Evolutionary conservation across 345 rosid genomes (phyloP), one percentile per base, ranked within the genome.

Genomic region (Pelargonium nanum): DNA sequence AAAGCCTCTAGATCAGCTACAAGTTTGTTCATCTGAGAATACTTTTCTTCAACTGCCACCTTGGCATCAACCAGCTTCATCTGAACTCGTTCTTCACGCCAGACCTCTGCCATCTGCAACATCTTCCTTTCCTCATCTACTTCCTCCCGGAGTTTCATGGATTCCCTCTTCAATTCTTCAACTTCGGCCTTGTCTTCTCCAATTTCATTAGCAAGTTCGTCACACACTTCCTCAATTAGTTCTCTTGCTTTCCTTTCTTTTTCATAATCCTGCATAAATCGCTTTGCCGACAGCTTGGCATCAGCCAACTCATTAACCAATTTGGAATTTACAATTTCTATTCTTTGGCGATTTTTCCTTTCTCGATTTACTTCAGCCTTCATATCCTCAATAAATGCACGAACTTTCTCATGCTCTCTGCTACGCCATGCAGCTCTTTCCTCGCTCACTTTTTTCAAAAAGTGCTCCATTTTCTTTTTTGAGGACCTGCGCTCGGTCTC

Each of bases 41-140:
- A 78, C 68, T 68, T 78, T 55, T 63, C 68, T 64, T 80, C 85
- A 59, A 83, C 72, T 16, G 81, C 83, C 65, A 78, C 81, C 74
- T 85, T 87, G 12, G 92, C 93, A 68, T 87, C 95, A 23, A 85
- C 72, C 68, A 90, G 85, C 83, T 90, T 90, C 97, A 87, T 87
- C 71, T 87, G 90, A 53, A 88, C 95, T 56, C 95, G 95, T 70
- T 90, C 95, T 79, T 90, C 97, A 45, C 95, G 93, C 97, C 97
- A 90, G 20, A 90, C 95, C 77, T 90, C 97, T 5, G 97, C 97
- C 93, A 87, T 90, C 79, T 90, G 97, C 68, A 87, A 71, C 95
- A 90, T 90, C 70, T 76, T 83, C 78, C 97, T 82, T 71, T 90
- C 97, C 23, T 90, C 90, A 0, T 87, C 97, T 6, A 78, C 80